Conservation (phyloP, 495 filamentous ascomycete genomes). For the Podospora bellae-mahoneyi region DNA sequence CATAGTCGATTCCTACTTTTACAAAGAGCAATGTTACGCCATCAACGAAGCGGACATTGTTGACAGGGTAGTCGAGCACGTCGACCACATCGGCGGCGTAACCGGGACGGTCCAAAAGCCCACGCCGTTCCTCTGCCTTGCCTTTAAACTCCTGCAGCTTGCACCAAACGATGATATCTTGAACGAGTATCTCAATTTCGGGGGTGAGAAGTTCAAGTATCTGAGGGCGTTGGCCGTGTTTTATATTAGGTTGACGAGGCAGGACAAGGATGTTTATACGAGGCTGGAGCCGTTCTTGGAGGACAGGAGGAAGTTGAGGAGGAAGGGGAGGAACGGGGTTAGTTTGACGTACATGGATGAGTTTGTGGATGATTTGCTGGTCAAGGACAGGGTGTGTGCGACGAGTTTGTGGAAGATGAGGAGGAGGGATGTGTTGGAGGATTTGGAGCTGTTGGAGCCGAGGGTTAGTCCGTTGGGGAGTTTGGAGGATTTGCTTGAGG, state of each 20-base stretch:
- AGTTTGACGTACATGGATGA: slow-evolving; percentile 81
- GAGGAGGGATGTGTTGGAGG: slow-evolving; percentile 76
- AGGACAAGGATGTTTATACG: slow-evolving; percentile 73
- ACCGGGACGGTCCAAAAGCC: slow-evolving; percentile 79
- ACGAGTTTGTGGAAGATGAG: slow-evolving; percentile 93
- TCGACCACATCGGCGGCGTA: slow-evolving; percentile 76
- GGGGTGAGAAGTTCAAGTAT: slow-evolving; percentile 81
- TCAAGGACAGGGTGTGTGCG: slow-evolving; percentile 83
- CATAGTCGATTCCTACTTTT: slow-evolving; percentile 92
- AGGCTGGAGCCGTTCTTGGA: slow-evolving; percentile 78
- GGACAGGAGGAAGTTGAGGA: slow-evolving; percentile 78
- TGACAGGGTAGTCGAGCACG: slow-evolving; percentile 82
- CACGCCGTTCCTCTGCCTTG: slow-evolving; percentile 88
- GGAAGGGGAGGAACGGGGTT: slow-evolving; percentile 67
- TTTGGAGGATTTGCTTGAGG: slow-evolving; percentile 75
- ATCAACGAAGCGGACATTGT: slow-evolving; percentile 87
- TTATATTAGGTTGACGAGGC: slow-evolving; percentile 87
- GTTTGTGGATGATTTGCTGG: slow-evolving; percentile 89
- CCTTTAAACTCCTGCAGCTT: slow-evolving; percentile 91
- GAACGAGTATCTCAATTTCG: slow-evolving; percentile 71
- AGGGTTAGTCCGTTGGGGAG: slow-evolving; percentile 82
- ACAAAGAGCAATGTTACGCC: slow-evolving; percentile 97
- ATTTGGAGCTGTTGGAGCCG: slow-evolving; percentile 81
- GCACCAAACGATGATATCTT: slow-evolving; percentile 74
- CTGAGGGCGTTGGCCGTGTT: slow-evolving; percentile 83